Evolutionary conservation across 768 basidiomycete genomes (phyloP).

Genomic region (Pleurotus pulmonarius): DNA sequence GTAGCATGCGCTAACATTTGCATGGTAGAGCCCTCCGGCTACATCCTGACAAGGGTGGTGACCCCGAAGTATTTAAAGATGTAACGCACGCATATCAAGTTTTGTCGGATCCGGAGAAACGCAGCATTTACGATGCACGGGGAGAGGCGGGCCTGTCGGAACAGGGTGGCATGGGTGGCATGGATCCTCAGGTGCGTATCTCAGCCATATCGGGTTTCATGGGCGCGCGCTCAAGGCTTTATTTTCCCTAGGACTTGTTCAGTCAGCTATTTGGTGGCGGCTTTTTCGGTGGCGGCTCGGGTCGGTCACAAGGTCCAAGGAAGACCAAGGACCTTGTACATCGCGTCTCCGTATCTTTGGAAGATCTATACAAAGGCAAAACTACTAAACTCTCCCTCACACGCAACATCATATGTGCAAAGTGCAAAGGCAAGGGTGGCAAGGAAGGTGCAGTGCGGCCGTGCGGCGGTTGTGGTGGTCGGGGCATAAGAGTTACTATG

Average conservation of each 20-base stretch:
- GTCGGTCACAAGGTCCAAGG: constrained; percentile 68
- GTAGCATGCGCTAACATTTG: no score
- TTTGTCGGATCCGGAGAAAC: constrained; percentile 82
- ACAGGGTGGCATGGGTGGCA: constrained; percentile 87
- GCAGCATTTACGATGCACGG: constrained; percentile 79
- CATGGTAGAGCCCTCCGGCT: constrained; percentile 67
- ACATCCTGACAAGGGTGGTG: constrained; percentile 94
- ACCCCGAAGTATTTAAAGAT: constrained; percentile 96
- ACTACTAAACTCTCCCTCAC: constrained; percentile 96
- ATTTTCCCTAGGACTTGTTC: constrained; percentile 75
- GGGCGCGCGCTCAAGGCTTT: constrained; percentile 5
- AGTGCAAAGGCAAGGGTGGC: constrained; percentile 95
- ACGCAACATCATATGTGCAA: constrained; percentile 88
- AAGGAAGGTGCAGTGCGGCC: constrained; percentile 91
- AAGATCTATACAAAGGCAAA: constrained; percentile 99
- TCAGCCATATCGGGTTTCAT: neutral
- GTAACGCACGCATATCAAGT: constrained; percentile 97
- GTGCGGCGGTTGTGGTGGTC: constrained; percentile 79
- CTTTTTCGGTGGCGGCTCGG: constrained; percentile 67
- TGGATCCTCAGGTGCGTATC: constrained; percentile 85
- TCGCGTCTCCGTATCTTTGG: constrained; percentile 92
- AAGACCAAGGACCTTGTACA: constrained; percentile 99
- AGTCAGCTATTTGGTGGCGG: constrained; percentile 88
- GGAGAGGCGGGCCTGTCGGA: constrained; percentile 91
- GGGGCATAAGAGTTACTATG: constrained; percentile 85